Base-by-base conservation (phyloP, 139 green algal genomes). In the Nannochloris sp. region DNA sequence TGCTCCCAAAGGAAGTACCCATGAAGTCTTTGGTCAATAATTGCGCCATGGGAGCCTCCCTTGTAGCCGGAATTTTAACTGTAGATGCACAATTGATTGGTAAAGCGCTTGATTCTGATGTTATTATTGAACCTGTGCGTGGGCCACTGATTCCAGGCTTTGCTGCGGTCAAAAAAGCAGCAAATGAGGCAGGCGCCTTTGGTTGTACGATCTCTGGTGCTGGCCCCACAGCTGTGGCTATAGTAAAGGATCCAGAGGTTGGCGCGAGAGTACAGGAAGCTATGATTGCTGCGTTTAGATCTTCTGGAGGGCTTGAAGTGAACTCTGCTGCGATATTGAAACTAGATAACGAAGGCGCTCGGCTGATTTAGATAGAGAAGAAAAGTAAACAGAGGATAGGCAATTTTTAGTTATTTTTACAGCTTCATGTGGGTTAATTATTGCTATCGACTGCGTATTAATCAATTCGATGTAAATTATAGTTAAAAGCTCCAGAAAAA, bases 201-300 rank as follows among this genome's bases (percentile, higher is more conserved):
- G 92, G 92, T 24, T 96, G 90, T 80, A 97, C 92, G 44, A 98
- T 98, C 73, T 95, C 87, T 67, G 92, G 92, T 3, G 92, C 92
- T 15, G 92, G 92, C 3, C 92, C 92, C 12, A 98, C 92, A 2
- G 87, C 83, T n/a, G 91, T 98, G 8, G 93, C 92, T n/a, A 74
- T 98, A 7, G 89, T 95, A 38, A 71, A 82, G 12, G 70, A 83
- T 54, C 66, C 60, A 3, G 73, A 86, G 36, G 48, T 75, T 15
- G 91, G 89, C 0, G 42, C 82, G 60, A 35, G 33, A 6, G 91
- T 96, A 8, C 75, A 68, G 5, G 77, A 80, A 54, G 86, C 89
- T 10, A 97, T 97, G 91, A 65, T 55, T 3, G 70, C 67, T 0
- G 87, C 87, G 13, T 95, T 93, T 69, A 74, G 68, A 46, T 23